Conservation (phyloP, 805 yeast genomes). For the Saitoella complicata region DNA sequence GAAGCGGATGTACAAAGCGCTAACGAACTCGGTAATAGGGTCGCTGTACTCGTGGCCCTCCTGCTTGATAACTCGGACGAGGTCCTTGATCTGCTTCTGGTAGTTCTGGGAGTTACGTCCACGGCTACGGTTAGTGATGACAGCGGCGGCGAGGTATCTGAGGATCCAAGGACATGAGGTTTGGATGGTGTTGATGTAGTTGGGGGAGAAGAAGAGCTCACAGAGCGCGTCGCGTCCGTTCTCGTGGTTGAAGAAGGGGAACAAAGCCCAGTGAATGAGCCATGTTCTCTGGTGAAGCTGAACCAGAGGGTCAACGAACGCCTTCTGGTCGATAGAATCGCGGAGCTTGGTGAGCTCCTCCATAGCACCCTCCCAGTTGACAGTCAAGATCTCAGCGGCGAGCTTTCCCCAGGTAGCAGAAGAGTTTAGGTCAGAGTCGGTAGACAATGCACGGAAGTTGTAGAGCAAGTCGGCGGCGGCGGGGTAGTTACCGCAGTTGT, state of each 20-base stretch:
- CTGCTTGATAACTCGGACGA: slow-evolving; percentile 40
- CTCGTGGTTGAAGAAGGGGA: slow-evolving; percentile 41
- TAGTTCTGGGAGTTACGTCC: slow-evolving; percentile 15
- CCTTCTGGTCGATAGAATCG: slow-evolving; percentile 40
- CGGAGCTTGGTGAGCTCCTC: slow-evolving; percentile 39
- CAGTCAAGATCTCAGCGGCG: slow-evolving; percentile 41
- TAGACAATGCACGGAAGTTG: slow-evolving; percentile 40
- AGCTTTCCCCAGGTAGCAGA: slow-evolving; percentile 55
- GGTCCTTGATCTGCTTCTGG: slow-evolving; percentile 41
- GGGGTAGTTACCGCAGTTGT: slow-evolving; percentile 45
- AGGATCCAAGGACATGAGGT: slow-evolving; percentile 58
- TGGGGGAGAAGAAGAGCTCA: slow-evolving; percentile 42
- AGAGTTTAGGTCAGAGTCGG: slow-evolving; percentile 32
- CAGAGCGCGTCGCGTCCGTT: slow-evolving; percentile 37
- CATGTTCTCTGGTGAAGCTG: slow-evolving; percentile 51
- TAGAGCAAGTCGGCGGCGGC: slow-evolving; percentile 42
- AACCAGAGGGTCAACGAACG: slow-evolving; percentile 35
- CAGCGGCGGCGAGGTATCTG: slow-evolving; percentile 50
- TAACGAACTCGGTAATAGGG: slow-evolving; percentile 43
- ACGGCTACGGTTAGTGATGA: slow-evolving; percentile 24
- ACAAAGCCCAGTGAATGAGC: slow-evolving; percentile 55
- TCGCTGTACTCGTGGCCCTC: slow-evolving; percentile 51
- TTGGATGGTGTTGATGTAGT: slow-evolving; percentile 50
- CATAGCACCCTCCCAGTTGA: slow-evolving; percentile 36
- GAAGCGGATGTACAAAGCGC: slow-evolving; percentile 39